phyloP scores from a whole-genome alignment of 176 grass and related monocot species.

The Pontederia paniculata region DNA sequence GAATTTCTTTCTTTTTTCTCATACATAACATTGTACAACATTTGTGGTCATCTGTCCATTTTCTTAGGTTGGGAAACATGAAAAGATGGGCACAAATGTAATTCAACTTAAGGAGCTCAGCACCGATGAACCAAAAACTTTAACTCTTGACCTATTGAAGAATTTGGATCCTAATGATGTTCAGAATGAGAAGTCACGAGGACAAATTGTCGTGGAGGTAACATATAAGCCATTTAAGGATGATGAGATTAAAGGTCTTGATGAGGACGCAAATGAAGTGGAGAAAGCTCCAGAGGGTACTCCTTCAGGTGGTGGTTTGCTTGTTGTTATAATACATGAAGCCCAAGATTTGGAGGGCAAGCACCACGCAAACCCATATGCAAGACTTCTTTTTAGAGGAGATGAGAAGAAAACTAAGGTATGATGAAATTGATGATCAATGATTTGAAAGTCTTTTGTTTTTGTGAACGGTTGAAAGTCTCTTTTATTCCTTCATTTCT shows the following conservation, averaged over 20 bases:
- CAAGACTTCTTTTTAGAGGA: constrained; percentile 9
- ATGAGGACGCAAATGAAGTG: constrained; percentile 1
- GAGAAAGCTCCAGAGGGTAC: constrained; percentile 7
- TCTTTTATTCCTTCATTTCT: neutral
- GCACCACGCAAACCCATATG: constrained; percentile 20
- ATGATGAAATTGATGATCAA: neutral
- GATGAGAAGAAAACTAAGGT: constrained; percentile 24
- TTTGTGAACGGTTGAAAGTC: neutral
- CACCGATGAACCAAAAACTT: constrained; percentile 46
- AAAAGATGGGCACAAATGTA: constrained; percentile 74
- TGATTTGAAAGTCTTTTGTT: too few relatives aligned
- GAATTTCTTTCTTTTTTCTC: neutral
- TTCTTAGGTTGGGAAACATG: constrained; percentile 68
- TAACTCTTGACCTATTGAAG: constrained; percentile 70
- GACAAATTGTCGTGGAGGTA: constrained; percentile 34
- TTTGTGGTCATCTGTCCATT: neutral
- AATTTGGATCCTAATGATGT: constrained; percentile 55
- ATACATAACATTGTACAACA: neutral
- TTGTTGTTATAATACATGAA: constrained; percentile 21
- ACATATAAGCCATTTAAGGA: constrained; percentile 26
- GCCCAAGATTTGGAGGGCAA: constrained; percentile 23
- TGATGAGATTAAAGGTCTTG: neutral
- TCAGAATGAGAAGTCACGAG: constrained; percentile 75
- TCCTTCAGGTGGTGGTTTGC: constrained; percentile 18
- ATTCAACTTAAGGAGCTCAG: constrained; percentile 54